Evolutionary conservation across 164 flowering plant genomes (phyloP).

Genomic region (Pachysandra terminalis): DNA sequence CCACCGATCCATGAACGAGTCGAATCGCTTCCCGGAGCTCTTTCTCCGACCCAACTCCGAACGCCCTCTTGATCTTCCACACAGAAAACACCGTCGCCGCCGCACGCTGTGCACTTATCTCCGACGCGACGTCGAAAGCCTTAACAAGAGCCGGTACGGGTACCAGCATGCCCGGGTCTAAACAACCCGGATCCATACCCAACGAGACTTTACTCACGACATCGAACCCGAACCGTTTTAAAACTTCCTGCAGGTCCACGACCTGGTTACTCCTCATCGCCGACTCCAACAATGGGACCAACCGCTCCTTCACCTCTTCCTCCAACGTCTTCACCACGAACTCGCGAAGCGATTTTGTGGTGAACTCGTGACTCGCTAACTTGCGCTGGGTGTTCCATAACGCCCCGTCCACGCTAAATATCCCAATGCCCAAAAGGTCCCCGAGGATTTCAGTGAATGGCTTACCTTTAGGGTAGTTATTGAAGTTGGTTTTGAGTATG

Average conservation of each 20-base stretch:
- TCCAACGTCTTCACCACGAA: slow-evolving; percentile 37
- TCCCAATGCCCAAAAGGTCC: slow-evolving; percentile 79
- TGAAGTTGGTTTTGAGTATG: slow-evolving; percentile 67
- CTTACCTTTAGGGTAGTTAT: slow-evolving; percentile 77
- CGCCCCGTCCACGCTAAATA: slow-evolving; percentile 83
- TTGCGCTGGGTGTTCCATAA: slow-evolving; percentile 69
- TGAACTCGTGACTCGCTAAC: slow-evolving; percentile 72
- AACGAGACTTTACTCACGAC: slow-evolving; percentile 55
- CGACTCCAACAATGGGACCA: slow-evolving; percentile 51
- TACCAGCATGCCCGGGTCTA: slow-evolving; percentile 33
- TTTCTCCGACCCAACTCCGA: slow-evolving; percentile 57
- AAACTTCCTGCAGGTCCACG: slow-evolving; percentile 51
- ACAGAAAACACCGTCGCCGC: slow-evolving; percentile 38
- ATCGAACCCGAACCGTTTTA: slow-evolving; percentile 64
- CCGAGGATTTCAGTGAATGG: slow-evolving; percentile 81
- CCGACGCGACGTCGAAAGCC: slow-evolving; percentile 68
- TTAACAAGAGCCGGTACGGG: slow-evolving; percentile 31
- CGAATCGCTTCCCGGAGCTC: slow-evolving; percentile 42
- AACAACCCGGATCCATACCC: slow-evolving; percentile 54
- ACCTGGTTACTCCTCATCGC: slow-evolving; percentile 23
- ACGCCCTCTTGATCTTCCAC: slow-evolving; percentile 65
- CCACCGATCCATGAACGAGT: slow-evolving; percentile 37
- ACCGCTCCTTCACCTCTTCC: slow-evolving; percentile 41
- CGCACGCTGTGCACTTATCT: slow-evolving; percentile 56
- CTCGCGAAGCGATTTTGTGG: slow-evolving; percentile 41